phyloP scores from a whole-genome alignment of 2,329 filamentous ascomycete species.

The Ascochyta fabae region DNA sequence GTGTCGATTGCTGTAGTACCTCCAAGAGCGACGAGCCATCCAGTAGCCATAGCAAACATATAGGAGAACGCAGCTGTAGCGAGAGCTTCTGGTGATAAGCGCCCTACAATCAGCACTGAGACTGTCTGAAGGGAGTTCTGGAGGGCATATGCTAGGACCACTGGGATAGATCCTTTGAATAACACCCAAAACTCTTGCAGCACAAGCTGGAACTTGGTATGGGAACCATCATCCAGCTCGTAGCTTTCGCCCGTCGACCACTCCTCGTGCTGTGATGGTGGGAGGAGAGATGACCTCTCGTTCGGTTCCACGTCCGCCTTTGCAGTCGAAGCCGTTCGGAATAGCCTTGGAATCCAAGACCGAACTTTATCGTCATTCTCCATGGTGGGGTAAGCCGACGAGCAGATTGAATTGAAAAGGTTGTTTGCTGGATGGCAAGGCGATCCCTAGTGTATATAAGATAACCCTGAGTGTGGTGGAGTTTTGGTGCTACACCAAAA shows the following conservation, averaged over 20 bases:
- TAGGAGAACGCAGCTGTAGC: constrained; percentile 86
- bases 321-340: constrained; percentile 27
- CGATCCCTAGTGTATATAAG: constrained; percentile 2
- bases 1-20: constrained; percentile 88
- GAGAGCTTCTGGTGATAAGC: constrained; percentile 78
- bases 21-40: constrained; percentile 84
- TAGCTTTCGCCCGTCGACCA: constrained; percentile 46
- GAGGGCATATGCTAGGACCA: constrained; percentile 83
- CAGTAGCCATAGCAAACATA: constrained; percentile 92
- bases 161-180: constrained; percentile 72
- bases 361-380: constrained; percentile 25
- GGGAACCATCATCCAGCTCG: constrained; percentile 47
- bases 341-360: constrained; percentile 41
- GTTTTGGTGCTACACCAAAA: not conserved
- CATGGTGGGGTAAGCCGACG: constrained; percentile 23
- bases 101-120: constrained; percentile 81
- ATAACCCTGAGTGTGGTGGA: not conserved
- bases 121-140: constrained; percentile 86
- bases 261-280: constrained; percentile 48
- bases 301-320: constrained; percentile 38
- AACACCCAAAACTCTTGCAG: constrained; percentile 70
- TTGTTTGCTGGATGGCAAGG: not conserved
- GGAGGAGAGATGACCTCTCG: constrained; percentile 54
- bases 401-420: not conserved
- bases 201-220: constrained; percentile 48